phyloP scores from a whole-genome alignment of 78 protist species.

The Planoprotostelium fungivorum region DNA sequence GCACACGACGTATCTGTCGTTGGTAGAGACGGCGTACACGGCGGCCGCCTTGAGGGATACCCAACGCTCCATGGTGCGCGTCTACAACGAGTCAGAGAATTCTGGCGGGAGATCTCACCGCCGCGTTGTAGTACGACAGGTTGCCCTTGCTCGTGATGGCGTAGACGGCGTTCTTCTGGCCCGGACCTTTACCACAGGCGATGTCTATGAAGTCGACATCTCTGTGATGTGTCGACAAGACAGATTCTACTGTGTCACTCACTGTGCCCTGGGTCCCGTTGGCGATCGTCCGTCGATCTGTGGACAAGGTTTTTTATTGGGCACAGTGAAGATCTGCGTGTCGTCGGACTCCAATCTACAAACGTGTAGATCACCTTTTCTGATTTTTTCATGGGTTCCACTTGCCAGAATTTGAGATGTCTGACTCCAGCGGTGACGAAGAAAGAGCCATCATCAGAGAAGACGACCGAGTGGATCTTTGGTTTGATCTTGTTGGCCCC shows the following conservation, averaged over 20 bases:
- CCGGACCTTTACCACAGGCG: background rate
- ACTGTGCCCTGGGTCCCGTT: too few species aligned
- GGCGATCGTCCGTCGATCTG: background rate
- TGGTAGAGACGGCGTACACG: background rate
- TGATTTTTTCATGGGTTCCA: background rate
- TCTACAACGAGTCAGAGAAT: background rate
- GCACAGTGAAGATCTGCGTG: background rate
- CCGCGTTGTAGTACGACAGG: background rate
- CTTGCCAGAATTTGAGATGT: background rate
- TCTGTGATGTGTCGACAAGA: too few species aligned
- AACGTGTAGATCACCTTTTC: background rate
- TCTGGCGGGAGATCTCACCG: background rate
- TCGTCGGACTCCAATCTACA: background rate
- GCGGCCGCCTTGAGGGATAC: background rate
- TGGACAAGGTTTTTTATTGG: background rate
- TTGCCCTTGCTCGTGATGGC: slow-evolving; percentile 3
- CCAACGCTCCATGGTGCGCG: background rate
- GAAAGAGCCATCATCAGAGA: background rate
- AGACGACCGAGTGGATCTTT: background rate
- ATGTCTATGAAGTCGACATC: background rate
- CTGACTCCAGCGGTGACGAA: background rate
- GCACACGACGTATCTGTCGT: background rate
- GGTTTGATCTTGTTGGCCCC: background rate
- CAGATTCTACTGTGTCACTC: too few species aligned
- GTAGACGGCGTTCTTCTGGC: background rate